Percentiles rank a stretch among this genome's conserved stretches.
These are phyloP conservation scores for Scorias spongiosa DNA, from an alignment of 2,329 filamentous ascomycete genomes.

Conservation along the genomic window DNA sequence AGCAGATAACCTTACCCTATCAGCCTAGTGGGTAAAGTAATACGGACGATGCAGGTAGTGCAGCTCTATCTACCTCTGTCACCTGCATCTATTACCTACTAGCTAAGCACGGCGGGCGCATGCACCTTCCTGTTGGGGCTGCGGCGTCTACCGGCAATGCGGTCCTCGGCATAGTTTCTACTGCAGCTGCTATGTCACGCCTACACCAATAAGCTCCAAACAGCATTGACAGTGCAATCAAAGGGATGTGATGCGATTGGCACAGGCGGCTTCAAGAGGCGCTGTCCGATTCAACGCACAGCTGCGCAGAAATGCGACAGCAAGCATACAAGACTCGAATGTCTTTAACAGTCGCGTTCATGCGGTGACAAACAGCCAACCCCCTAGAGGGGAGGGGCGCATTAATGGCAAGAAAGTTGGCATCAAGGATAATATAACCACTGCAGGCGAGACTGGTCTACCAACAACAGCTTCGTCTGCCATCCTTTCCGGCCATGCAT, in stretches of 20 bases:
- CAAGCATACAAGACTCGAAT: not conserved
- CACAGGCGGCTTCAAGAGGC: not conserved
- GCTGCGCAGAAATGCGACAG: not conserved
- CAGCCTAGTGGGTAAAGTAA: too few relatives aligned
- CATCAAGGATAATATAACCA: conserved; percentile 38
- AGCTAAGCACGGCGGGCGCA: too few relatives aligned
- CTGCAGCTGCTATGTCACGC: too few relatives aligned
- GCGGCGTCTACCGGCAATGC: too few relatives aligned
- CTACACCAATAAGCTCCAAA: too few relatives aligned
- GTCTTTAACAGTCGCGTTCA: not conserved
- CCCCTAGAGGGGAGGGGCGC: not conserved
- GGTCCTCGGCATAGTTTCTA: too few relatives aligned
- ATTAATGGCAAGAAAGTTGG: conserved; percentile 15
- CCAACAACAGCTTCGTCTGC: conserved; percentile 69
- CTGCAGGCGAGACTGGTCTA: conserved; percentile 13
- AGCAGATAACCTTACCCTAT: too few relatives aligned
- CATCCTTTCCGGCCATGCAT: conserved; percentile 51
- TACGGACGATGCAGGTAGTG: too few relatives aligned
- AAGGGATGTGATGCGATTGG: not conserved
- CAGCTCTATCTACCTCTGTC: too few relatives aligned
- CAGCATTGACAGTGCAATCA: too few relatives aligned
- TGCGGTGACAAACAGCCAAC: not conserved
- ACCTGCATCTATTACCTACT: too few relatives aligned
- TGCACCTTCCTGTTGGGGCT: too few relatives aligned
- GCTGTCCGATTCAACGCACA: not conserved